phyloP scores from a whole-genome alignment of 2,329 filamentous ascomycete genomes.

The Celoporthe dispersa region DNA sequence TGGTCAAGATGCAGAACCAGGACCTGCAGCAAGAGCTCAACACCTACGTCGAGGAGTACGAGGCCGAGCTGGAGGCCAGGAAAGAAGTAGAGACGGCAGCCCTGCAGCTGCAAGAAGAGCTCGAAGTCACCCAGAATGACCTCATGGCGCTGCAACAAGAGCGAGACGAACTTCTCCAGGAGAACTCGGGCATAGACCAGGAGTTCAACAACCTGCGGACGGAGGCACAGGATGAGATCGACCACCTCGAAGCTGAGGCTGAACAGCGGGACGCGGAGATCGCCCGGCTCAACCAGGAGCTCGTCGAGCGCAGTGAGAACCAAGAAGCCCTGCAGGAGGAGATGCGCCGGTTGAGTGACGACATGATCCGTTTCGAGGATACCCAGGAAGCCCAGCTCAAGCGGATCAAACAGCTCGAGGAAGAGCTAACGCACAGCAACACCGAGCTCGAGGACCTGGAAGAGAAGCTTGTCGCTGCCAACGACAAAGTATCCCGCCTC shows the following conservation, averaged over 20 bases:
- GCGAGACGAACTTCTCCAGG: constrained; percentile 80
- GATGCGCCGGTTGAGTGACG: constrained; percentile 90
- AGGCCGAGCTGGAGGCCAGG: constrained; percentile 69
- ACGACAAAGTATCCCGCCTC: constrained; percentile 84
- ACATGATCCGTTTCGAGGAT: constrained; percentile 84
- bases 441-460: constrained; percentile 86
- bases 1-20: constrained; percentile 86
- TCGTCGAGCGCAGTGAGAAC: constrained; percentile 80
- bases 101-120: constrained; percentile 75
- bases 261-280: constrained; percentile 75
- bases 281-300: constrained; percentile 69
- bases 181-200: constrained; percentile 59
- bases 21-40: constrained; percentile 84
- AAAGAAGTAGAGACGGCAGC: constrained; percentile 62
- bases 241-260: constrained; percentile 70
- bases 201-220: constrained; percentile 65
- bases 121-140: constrained; percentile 79
- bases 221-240: constrained; percentile 70
- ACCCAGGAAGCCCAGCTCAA: constrained; percentile 80
- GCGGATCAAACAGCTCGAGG: constrained; percentile 80
- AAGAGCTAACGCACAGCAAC: constrained; percentile 82
- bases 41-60: constrained; percentile 78
- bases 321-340: constrained; percentile 91
- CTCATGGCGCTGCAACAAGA: constrained; percentile 79
- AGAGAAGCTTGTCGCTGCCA: constrained; percentile 79